Base-by-base conservation (phyloP, 2,329 filamentous ascomycete species). In the Epichloe glyceriae region DNA sequence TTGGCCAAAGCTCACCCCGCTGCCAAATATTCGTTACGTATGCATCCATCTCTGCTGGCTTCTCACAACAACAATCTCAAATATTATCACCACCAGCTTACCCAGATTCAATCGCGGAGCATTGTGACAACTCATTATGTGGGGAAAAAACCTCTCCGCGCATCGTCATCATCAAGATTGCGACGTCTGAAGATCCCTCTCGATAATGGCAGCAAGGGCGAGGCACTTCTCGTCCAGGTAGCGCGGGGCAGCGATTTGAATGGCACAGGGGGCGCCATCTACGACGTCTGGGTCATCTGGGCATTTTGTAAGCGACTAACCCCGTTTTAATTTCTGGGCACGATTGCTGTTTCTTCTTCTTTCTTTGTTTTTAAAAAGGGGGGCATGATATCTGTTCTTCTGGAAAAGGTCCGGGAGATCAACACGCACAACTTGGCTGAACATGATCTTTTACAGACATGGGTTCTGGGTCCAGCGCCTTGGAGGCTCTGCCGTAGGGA, bases 141-240 rank as follows among this genome's bases (percentile, higher is more conserved):
- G 8, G 26, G 26, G 8, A 1, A 2, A 2, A 4, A 11, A 10
- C 8, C 26, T 11, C 11, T 30, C 3, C 26, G 26, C 10, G 26
- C 8, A 3, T 33, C 38, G 19, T 33, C 11, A 41, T 15, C 30
- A 49, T 26, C 17, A n/a, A 10, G 47, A 11, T 17, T 47, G 12
- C 5, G 35, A 20, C 7, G n/a, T 40, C 14, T 33, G n/a, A 14
- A 52, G 41, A 34, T 47, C 47, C 46, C 38, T 42, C 33, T 54
- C 50, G 43, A 48, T 54, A 5, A 47, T 12, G 37, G 44, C 22
- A 4, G 50, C 44, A n/a, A 8, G 39, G 15, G 17, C 52, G 10
- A 71, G 54, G 47, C 67, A 70, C 52, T 75, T 70, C 54, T 77
- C 73, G 19, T 77, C 74, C 45, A 69, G 67, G 62, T 74, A 69